Percentiles rank a stretch among this genome's conserved stretches.
These are phyloP conservation scores for Mortierella sp. DNA, from an alignment of 371 early-diverging fungal species.

Conservation along the genomic window DNA sequence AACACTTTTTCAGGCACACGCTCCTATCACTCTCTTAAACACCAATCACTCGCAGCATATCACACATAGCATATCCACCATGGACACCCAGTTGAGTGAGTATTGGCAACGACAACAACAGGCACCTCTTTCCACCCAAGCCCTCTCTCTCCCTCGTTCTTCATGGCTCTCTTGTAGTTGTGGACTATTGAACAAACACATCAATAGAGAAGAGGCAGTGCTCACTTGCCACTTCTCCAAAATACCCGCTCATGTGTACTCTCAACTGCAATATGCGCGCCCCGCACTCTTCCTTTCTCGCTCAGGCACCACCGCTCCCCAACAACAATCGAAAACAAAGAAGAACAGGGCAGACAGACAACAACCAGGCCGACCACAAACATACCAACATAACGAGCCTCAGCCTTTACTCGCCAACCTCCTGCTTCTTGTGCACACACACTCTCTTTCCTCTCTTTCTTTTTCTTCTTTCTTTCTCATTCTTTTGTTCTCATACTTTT, in stretches of 20 bases:
- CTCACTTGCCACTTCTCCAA: not conserved
- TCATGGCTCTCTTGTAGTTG: not conserved
- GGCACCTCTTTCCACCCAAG: not conserved
- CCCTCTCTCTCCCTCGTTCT: not conserved
- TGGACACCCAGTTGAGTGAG: conserved; percentile 8
- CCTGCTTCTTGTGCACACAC: not conserved
- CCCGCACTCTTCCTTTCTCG: not conserved
- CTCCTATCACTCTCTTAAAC: not conserved
- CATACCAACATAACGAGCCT: not conserved
- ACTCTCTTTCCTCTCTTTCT: not conserved
- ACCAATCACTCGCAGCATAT: not conserved
- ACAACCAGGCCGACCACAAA: not conserved
- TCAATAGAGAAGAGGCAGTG: not conserved
- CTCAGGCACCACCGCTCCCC: conserved; percentile 1
- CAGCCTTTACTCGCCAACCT: conserved; percentile 1
- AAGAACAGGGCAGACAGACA: not conserved
- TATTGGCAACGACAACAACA: not conserved
- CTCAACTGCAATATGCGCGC: not conserved
- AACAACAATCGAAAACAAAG: not conserved
- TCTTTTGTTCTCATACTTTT: not conserved
- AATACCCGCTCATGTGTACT: conserved; percentile 8
- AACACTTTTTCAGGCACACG: not conserved
- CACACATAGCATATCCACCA: not conserved
- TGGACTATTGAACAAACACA: not conserved
- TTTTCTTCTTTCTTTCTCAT: not conserved